Evolutionary conservation across 441 rosid species (phyloP).

Genomic region (Adansonia grandidieri): DNA sequence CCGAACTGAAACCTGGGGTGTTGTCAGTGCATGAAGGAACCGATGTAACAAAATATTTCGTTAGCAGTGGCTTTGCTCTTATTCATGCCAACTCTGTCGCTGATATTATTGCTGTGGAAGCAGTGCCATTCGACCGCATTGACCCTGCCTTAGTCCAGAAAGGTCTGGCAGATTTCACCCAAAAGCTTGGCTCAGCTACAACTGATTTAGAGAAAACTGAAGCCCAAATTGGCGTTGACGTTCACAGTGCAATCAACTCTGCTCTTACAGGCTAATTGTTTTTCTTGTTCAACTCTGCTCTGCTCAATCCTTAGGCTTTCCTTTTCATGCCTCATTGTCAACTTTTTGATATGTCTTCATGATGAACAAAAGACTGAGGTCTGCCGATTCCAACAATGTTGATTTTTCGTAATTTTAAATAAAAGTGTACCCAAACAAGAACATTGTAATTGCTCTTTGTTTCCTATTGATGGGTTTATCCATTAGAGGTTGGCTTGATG

Average conservation of each 20-base stretch:
- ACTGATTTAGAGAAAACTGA: slow-evolving; percentile 87
- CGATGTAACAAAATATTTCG: slow-evolving; percentile 60
- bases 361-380: slow-evolving; percentile 26
- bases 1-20: slow-evolving; percentile 86
- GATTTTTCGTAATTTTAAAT: slow-evolving; percentile 31
- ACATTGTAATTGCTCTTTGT: neutral
- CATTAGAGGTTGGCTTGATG: neutral
- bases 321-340: slow-evolving; percentile 20
- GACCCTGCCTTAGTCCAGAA: slow-evolving; percentile 76
- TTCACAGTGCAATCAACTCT: slow-evolving; percentile 75
- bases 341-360: slow-evolving; percentile 22
- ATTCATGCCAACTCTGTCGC: slow-evolving; percentile 86
- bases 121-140: slow-evolving; percentile 71
- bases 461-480: neutral
- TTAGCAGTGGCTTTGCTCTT: slow-evolving; percentile 89
- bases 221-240: slow-evolving; percentile 88
- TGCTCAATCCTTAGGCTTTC: neutral
- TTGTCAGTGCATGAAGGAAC: slow-evolving; percentile 84
- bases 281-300: neutral
- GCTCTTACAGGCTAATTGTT: slow-evolving; percentile 69
- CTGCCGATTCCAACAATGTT: slow-evolving; percentile 11
- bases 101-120: slow-evolving; percentile 76
- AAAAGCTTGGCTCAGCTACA: slow-evolving; percentile 75
- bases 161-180: slow-evolving; percentile 81
- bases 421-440: slow-evolving; percentile 33